Base-by-base conservation (phyloP, 2,329 filamentous ascomycete genomes). In the Aspergillus pseudoviridinutans region DNA sequence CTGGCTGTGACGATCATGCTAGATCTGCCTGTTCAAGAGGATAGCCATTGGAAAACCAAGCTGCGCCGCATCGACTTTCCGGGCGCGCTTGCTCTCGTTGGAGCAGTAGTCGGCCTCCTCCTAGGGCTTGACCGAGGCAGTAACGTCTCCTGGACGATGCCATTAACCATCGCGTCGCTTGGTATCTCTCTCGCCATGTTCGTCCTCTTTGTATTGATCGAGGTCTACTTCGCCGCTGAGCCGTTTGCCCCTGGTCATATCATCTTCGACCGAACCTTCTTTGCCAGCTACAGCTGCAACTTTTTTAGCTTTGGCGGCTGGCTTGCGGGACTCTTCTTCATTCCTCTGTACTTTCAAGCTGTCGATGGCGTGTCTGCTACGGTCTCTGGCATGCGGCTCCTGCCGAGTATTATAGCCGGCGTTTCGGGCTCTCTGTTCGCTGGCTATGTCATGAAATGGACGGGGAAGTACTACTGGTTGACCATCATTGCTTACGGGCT, bases 341-440 rank as follows among this genome's bases (percentile, higher is more conserved):
- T 90, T n/a, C 88, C 90, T 1, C 78, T 93, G 2, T 91, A 88
- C 73, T 90, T 89, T 74, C 90, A 93, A 73, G 89, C 87, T 4
- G 86, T 88, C 0, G 79, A 87, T 51, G 84, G 84, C 4, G 75
- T 86, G 25, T 82, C 81, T 3, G 87, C 90, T 1, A 86, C 87
- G 0, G 71, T 79, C 54, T 84, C 88, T 3, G 89, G 89, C 1
- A 58, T 88, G 1, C 77, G 86, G 35, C 80, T 93, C 20, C 76
- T 93, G 32, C 89, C 90, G 0, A 80, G 80, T 54, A 88, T 90
- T 61, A 46, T 86, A 3, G 76, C 77, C 4, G 83, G 82, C 27
- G 88, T 92, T 2, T 69, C 72, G 3, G 88, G 88, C 2, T 89
- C 86, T 2, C 75, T 93, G 2, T 78, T 81, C 41, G 82, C 82